Percentiles rank a stretch among this genome's conserved stretches.
Evolutionary conservation across 345 rosid genomes (phyloP).

Genomic region (Aethionema arabicum): DNA sequence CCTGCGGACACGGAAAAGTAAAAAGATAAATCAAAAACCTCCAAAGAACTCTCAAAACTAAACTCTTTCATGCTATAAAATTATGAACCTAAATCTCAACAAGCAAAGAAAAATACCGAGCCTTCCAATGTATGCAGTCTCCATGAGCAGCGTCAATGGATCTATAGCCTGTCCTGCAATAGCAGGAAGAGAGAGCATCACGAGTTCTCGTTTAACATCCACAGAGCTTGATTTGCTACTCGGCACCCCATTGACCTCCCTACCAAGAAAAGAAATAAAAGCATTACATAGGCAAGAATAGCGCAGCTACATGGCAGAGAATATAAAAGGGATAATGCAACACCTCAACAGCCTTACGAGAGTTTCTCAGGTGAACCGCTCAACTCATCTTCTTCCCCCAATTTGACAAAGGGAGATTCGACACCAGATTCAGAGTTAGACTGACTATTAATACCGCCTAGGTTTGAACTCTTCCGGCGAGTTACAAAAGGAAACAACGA

Average conservation of each 20-base stretch:
- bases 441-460: constrained; percentile 40
- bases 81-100: background rate
- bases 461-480: constrained; percentile 35
- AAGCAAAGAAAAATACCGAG: constrained; percentile 48
- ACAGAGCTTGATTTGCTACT: constrained; percentile 33
- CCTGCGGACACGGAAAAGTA: constrained; percentile 47
- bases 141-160: constrained; percentile 82
- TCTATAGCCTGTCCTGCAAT: constrained; percentile 90
- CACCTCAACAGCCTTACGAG: constrained; percentile 47
- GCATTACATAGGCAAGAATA: constrained; percentile 20
- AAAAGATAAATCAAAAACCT: background rate
- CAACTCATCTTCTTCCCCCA: constrained; percentile 34
- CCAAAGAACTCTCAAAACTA: background rate
- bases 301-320: background rate
- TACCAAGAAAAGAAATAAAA: constrained; percentile 33
- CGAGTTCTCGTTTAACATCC: constrained; percentile 65
- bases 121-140: constrained; percentile 94
- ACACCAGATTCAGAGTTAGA: constrained; percentile 45
- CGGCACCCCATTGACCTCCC: constrained; percentile 38
- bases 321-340: constrained; percentile 29
- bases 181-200: constrained; percentile 85
- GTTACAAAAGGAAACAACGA: constrained; percentile 37
- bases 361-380: constrained; percentile 32
- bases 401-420: constrained; percentile 41
- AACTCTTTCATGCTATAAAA: background rate